These are phyloP conservation scores for Amylostereum chailletii DNA, from an alignment of 1,284 basidiomycete genomes.

Conservation along the genomic window DNA sequence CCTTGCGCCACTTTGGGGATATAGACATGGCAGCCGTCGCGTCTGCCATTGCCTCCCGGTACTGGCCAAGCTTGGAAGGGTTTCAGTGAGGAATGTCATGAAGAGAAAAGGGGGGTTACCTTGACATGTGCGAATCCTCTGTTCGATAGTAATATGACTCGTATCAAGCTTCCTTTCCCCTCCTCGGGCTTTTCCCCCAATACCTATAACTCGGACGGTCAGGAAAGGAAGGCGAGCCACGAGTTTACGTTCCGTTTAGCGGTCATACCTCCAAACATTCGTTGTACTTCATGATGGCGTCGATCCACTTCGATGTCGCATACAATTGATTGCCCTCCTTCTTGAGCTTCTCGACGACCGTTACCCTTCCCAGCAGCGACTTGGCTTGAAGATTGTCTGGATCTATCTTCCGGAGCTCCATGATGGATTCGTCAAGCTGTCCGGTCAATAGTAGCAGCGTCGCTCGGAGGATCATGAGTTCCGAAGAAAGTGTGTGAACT, in stretches of 20 bases:
- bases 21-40: slow-evolving; percentile 28
- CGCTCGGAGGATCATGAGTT: slow-evolving; percentile 6
- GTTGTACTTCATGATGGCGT: slow-evolving; percentile 7
- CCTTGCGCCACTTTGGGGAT: slow-evolving; percentile 31
- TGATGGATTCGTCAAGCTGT: slow-evolving; percentile 5
- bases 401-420: slow-evolving; percentile 7
- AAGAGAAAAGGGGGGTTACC: background rate
- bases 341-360: slow-evolving; percentile 5
- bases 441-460: slow-evolving; percentile 10
- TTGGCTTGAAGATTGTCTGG: slow-evolving; percentile 9
- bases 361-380: slow-evolving; percentile 6
- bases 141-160: slow-evolving; percentile 10
- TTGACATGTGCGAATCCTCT: slow-evolving; percentile 8
- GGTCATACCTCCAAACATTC: slow-evolving; percentile 9
- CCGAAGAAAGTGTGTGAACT: slow-evolving; percentile 3
- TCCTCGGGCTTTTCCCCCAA: slow-evolving; percentile 9
- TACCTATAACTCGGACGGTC: background rate
- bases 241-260: no score
- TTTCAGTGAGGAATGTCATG: no score
- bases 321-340: slow-evolving; percentile 8
- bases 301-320: background rate
- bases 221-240: background rate
- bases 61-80: no score
- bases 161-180: slow-evolving; percentile 10
- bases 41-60: slow-evolving; percentile 26